Base-by-base conservation (phyloP, 495 filamentous ascomycete genomes). In the Annulohypoxylon nitens region DNA sequence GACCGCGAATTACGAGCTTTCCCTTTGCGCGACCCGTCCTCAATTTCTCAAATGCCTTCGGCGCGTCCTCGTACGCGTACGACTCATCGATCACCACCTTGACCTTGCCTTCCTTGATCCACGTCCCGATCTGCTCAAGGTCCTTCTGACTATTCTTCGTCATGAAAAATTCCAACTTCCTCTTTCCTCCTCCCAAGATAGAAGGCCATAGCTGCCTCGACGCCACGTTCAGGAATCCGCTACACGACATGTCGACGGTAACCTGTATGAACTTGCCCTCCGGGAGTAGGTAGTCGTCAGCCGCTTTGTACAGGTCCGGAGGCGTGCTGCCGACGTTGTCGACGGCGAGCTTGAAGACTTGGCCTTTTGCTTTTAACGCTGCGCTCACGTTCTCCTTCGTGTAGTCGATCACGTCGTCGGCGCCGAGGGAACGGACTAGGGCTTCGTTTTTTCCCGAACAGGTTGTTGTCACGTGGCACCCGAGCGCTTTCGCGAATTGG, bases 391-490 rank as follows among this genome's bases (percentile, higher is more conserved):
- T 81, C 14, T 78, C 69, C 1, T 79, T 74, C n/a, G 85, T 89
- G 74, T 94, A 94, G 74, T 94, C 90, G 47, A 94, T 82, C 2
- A 92, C 83, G 61, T 90, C 86, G 71, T 93, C 90, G 3, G 91
- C 91, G 0, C 91, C 91, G 1, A 93, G 78, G 11, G 76, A 76
- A 37, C 81, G 81, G 71, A 87, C 89, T 0, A 92, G 79, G 54
- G 88, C 84, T 0, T 84, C 79, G 76, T 93, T 93, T 8, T 77
- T 74, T 6, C 80, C 83, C 9, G 89, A 91, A 64, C 90, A 93
- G 0, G 85, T 85, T 3, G 82, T 79, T 1, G 88, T 89, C 30
- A 93, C 90, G 70, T 87, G 82, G 74, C 89, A 91, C 0, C 90
- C 90, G 11, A 88, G 65, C 3, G 81, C 77, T 76, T 92, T 92